Base-by-base conservation (phyloP, 345 rosid genomes). In the Jatropha curcas region DNA sequence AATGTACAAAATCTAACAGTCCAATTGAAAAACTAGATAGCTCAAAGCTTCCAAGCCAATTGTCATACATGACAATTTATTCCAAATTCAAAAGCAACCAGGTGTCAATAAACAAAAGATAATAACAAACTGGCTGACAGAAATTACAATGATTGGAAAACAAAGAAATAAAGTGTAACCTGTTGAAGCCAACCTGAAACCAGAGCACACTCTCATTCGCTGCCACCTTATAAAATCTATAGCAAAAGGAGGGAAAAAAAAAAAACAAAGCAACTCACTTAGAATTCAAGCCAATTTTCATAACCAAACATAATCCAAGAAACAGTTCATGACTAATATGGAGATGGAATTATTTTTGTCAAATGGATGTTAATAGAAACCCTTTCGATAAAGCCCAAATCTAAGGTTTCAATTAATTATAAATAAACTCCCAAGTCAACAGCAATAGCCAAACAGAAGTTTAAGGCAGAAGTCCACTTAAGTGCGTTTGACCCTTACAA, bases 131-230 rank as follows among this genome's bases (percentile, higher is more conserved):
- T 20, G 33, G 14, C 73, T 41, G n/a, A 28, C 0, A n/a, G 4
- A 14, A 52, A 70, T 41, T 30, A 51, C 39, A 79, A 81, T 52
- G 11, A 30, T 31, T 22, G 19, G 45, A 70, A 66, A 82, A 79
- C 50, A 82, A 79, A 81, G 86, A 74, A 87, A 77, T 55, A 14
- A 79, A 84, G 71, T 81, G 92, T 91, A 84, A 91, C 97, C 94
- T 92, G 96, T 79, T 89, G 84, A 82, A 85, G 94, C 94, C 92
- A 95, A 95, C 99, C 99, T 95, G 99, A 95, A 92, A 95, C 99
- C 99, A 91, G 60, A 95, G 85, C 82, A 89, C 84, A 33, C 92
- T 83, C 73, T 71, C 80, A 74, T 91, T 87, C 8, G 30, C 86
- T n/a, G 81, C 84, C 74, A 87, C 93, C 79, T 79, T 92, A 82